These are phyloP conservation scores for Potentilla sterilis DNA, from an alignment of 306 rosid species.

Conservation along the genomic window DNA sequence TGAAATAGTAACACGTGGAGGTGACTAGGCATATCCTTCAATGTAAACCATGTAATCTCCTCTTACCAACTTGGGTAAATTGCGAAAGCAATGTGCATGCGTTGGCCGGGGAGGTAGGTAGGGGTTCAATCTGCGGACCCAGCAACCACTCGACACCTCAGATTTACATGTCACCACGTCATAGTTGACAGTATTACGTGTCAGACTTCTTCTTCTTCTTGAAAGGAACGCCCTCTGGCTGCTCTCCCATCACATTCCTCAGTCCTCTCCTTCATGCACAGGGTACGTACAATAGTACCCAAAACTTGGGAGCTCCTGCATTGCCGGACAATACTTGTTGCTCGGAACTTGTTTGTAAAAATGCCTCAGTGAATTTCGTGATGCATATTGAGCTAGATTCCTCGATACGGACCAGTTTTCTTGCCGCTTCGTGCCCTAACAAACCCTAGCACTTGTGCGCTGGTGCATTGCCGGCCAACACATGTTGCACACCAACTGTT, in stretches of 20 bases:
- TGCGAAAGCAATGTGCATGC: background rate
- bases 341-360: background rate
- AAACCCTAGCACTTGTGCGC: background rate
- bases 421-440: background rate
- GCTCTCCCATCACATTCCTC: no score
- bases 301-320: background rate
- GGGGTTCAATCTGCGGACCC: background rate
- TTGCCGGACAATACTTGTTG: background rate
- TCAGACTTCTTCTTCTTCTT: conserved; percentile 12
- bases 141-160: conserved; percentile 12
- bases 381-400: background rate
- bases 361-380: background rate
- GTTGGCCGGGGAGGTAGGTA: background rate
- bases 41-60: background rate
- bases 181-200: conserved; percentile 14
- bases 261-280: background rate
- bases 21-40: conserved; percentile 7
- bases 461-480: background rate
- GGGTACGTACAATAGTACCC: background rate
- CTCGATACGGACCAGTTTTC: background rate
- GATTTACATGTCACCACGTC: conserved; percentile 36
- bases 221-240: background rate
- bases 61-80: background rate
- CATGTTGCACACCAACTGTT: background rate
- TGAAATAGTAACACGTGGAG: conserved; percentile 10